Percentiles rank a stretch among this genome's conserved stretches.
Conservation (phyloP, 805 yeast genomes). For the Metschnikowia amazonensis region DNA sequence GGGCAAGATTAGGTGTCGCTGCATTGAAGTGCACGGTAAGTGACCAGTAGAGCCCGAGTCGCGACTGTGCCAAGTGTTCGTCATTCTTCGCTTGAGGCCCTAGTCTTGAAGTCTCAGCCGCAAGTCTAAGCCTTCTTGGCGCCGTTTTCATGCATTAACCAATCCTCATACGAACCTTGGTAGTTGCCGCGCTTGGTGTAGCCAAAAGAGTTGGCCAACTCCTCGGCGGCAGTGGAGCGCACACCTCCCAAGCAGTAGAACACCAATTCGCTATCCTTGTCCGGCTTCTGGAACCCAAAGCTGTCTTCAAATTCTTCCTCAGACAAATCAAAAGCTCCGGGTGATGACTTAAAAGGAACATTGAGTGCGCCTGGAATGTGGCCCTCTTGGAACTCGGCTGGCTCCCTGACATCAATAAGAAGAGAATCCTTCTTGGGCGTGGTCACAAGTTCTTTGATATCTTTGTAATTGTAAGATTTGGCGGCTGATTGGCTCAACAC, state of each 20-base stretch:
- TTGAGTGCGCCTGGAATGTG: slow-evolving; percentile 82
- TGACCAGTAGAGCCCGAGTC: slow-evolving; percentile 1
- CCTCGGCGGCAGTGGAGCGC: slow-evolving; percentile 87
- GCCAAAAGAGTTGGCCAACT: slow-evolving; percentile 86
- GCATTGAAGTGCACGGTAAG: not conserved
- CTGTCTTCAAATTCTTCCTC: slow-evolving; percentile 75
- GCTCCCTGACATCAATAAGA: slow-evolving; percentile 90
- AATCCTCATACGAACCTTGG: slow-evolving; percentile 82
- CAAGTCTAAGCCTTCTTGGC: slow-evolving; percentile 6
- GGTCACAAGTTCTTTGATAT: slow-evolving; percentile 47
- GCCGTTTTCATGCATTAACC: slow-evolving; percentile 49
- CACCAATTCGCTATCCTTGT: slow-evolving; percentile 62
- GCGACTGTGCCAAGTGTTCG: slow-evolving; percentile 2
- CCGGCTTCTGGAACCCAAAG: slow-evolving; percentile 82
- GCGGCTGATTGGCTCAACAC: slow-evolving; percentile 42
- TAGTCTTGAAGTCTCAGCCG: not conserved
- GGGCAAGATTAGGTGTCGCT: slow-evolving; percentile 1
- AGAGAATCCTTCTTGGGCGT: slow-evolving; percentile 43
- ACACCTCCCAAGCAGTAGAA: slow-evolving; percentile 94
- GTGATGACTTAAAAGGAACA: slow-evolving; percentile 84
- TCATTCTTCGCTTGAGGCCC: not conserved
- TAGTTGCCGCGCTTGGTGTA: slow-evolving; percentile 82
- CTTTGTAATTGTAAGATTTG: slow-evolving; percentile 49
- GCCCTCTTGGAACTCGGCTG: slow-evolving; percentile 69
- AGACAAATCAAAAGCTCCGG: slow-evolving; percentile 82